These are phyloP conservation scores for Aspergillus cavernicola DNA, from an alignment of 495 filamentous ascomycete species.

Conservation along the genomic window DNA sequence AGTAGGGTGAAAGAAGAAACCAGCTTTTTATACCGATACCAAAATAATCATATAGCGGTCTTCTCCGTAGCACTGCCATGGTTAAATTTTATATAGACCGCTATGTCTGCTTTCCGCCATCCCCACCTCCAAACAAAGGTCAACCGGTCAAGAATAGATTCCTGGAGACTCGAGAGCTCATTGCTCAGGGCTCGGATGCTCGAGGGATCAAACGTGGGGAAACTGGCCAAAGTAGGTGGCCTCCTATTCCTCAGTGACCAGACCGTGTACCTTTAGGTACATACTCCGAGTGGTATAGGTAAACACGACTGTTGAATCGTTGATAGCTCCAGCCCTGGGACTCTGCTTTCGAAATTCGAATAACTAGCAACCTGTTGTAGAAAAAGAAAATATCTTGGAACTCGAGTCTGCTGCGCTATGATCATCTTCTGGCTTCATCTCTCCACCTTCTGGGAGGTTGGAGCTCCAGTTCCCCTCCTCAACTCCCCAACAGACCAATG, in stretches of 20 bases:
- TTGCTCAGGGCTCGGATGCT: neutral
- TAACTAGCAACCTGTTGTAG: no score
- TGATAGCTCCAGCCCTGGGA: no score
- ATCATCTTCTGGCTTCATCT: neutral
- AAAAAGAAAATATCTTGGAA: neutral
- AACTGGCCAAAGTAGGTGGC: neutral
- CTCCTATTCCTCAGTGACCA: neutral
- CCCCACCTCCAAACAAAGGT: neutral
- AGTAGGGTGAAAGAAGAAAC: no score
- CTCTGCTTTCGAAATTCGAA: no score
- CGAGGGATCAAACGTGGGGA: neutral
- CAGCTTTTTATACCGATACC: no score
- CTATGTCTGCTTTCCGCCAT: neutral
- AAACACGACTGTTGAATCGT: no score
- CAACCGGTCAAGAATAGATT: neutral
- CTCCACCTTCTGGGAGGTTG: neutral
- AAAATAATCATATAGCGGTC: neutral
- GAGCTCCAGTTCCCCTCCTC: neutral
- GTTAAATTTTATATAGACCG: neutral
- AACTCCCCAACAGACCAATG: neutral
- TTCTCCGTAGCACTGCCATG: neutral
- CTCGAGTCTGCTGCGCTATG: neutral
- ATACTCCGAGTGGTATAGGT: no score
- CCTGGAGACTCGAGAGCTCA: no score
- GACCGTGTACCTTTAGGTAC: no score